A percentile compares a stretch with the other conserved stretches of the same genome.
phyloP scores from a whole-genome alignment of 176 grass and related monocot species.

The Oryza brachyantha region DNA sequence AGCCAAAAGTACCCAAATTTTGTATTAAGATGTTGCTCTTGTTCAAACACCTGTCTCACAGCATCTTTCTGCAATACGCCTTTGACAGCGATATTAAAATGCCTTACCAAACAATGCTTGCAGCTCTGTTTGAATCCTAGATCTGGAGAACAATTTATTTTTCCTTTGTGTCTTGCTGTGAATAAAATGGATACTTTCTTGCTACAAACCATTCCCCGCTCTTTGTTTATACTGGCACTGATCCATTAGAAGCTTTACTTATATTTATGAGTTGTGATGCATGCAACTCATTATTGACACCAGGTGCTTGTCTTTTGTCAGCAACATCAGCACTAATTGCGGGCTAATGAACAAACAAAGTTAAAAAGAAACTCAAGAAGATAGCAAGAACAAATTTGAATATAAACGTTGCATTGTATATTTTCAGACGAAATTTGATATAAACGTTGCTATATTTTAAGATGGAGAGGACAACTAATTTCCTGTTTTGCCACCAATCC shows the following conservation, averaged over 20 bases:
- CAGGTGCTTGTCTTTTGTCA: constrained; percentile 24
- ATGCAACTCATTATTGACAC: constrained; percentile 16
- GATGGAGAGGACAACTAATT: not conserved
- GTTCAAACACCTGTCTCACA: constrained; percentile 43
- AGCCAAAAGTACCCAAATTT: constrained; percentile 27
- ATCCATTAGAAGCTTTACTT: not conserved
- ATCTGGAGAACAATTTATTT: constrained; percentile 19
- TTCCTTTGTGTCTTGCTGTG: not conserved
- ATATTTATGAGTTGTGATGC: constrained; percentile 11
- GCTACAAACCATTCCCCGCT: constrained; percentile 13
- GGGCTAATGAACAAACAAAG: constrained; percentile 16
- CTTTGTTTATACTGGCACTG: constrained; percentile 2
- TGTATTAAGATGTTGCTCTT: constrained; percentile 31
- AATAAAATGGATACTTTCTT: constrained; percentile 15
- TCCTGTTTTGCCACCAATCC: no score
- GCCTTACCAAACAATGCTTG: constrained; percentile 5
- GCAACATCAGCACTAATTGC: constrained; percentile 18
- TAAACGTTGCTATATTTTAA: no score
- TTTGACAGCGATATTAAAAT: constrained; percentile 25
- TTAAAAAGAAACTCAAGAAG: not conserved
- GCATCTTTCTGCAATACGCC: constrained; percentile 43
- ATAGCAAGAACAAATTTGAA: not conserved
- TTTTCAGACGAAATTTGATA: no score
- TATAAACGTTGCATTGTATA: no score
- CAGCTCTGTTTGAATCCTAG: constrained; percentile 49